phyloP scores from a whole-genome alignment of 441 rosid species.

The Gossypium lobatum region DNA sequence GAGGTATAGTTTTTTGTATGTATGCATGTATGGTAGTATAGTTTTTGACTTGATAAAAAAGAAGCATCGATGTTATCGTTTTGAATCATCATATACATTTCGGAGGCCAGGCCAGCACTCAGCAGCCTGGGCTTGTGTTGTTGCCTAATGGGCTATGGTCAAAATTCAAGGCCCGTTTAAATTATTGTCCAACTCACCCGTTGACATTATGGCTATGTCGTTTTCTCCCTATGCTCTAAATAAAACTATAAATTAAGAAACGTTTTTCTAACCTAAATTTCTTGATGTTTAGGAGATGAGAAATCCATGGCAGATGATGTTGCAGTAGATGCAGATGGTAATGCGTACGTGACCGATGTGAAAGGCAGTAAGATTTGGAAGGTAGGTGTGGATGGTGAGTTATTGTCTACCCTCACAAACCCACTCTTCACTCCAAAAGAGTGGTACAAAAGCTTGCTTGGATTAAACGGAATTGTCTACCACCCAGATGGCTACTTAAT shows the following conservation, averaged over 20 bases:
- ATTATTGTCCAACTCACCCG: not conserved
- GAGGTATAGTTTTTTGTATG: too few species aligned
- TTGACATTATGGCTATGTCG: not conserved
- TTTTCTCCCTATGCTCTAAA: too few species aligned
- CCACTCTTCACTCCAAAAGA: slow-evolving; percentile 53
- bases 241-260: not conserved
- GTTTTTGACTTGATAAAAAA: too few species aligned
- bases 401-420: slow-evolving; percentile 40
- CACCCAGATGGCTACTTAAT: slow-evolving; percentile 76
- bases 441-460: slow-evolving; percentile 63
- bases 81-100: too few species aligned
- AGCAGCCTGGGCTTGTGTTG: too few species aligned
- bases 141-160: not conserved
- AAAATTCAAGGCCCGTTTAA: not conserved
- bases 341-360: slow-evolving; percentile 69
- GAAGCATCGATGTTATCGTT: too few species aligned
- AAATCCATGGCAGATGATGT: slow-evolving; percentile 78
- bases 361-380: slow-evolving; percentile 64
- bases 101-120: too few species aligned
- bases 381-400: slow-evolving; percentile 53
- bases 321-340: slow-evolving; percentile 65
- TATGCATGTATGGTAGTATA: too few species aligned
- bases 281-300: slow-evolving; percentile 36
- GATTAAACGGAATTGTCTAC: slow-evolving; percentile 73
- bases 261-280: not conserved